Evolutionary conservation across 2,329 filamentous ascomycete species (phyloP).

Genomic region (Magnaporthiopsis rhizophila): DNA sequence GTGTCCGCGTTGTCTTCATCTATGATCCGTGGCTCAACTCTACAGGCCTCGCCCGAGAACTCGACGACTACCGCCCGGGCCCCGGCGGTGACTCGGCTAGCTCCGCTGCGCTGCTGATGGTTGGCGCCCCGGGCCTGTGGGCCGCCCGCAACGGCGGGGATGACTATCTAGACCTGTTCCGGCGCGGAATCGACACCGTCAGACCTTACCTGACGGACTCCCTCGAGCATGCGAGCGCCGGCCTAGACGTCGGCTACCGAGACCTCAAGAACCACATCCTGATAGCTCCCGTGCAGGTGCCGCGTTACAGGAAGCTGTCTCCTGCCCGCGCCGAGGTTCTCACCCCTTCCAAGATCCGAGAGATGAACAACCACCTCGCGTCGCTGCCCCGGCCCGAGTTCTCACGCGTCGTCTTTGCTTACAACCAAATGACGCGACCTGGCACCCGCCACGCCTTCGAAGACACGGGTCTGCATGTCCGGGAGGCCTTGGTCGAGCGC

Average conservation of each 20-base stretch:
- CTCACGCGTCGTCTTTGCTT: conserved; percentile 41
- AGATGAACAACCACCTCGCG: conserved; percentile 44
- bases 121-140: conserved; percentile 48
- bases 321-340: conserved; percentile 32
- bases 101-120: conserved; percentile 38
- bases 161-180: conserved; percentile 36
- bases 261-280: conserved; percentile 18
- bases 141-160: conserved; percentile 42
- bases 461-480: conserved; percentile 40
- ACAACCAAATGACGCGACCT: conserved; percentile 34
- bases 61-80: conserved; percentile 27
- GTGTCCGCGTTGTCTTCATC: conserved; percentile 44
- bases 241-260: conserved; percentile 8
- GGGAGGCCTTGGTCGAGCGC: conserved; percentile 33
- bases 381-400: conserved; percentile 29
- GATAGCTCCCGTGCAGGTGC: conserved; percentile 30
- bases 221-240: conserved; percentile 8
- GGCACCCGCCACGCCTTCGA: conserved; percentile 26
- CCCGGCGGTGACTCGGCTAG: conserved; percentile 15
- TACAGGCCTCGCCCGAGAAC: conserved; percentile 30
- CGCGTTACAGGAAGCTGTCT: conserved; percentile 35
- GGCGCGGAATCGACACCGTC: conserved; percentile 35
- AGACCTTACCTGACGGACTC: conserved; percentile 24
- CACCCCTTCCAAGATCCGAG: conserved; percentile 36
- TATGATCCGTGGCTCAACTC: conserved; percentile 58